Conservation (phyloP, 768 basidiomycete species). For the Boletus tomentosulus region DNA sequence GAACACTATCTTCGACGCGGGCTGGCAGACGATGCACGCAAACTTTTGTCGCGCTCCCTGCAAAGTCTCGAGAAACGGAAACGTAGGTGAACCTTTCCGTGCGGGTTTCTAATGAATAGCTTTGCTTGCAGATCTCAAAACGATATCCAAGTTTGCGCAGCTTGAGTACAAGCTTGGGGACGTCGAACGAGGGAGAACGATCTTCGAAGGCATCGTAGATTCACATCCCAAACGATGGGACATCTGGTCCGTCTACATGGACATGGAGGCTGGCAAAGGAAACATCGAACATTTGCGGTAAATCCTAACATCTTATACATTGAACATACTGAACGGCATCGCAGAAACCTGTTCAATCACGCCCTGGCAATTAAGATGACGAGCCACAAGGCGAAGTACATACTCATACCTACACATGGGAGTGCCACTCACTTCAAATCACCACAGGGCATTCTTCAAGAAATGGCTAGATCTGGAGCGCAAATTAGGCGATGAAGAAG, state of each 20-base stretch:
- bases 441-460: constrained; percentile 84
- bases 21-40: constrained; percentile 75
- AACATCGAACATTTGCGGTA: constrained; percentile 80
- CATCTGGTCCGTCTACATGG: constrained; percentile 94
- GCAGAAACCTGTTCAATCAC: constrained; percentile 82
- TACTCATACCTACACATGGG: constrained; percentile 9
- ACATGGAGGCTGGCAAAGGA: constrained; percentile 82
- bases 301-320: constrained; percentile 8
- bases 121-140: constrained; percentile 73
- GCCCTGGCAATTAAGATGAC: constrained; percentile 84
- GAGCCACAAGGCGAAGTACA: constrained; percentile 91
- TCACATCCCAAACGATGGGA: constrained; percentile 95
- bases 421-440: constrained; percentile 11
- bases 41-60: constrained; percentile 78
- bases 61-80: constrained; percentile 92
- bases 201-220: constrained; percentile 95
- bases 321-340: not conserved
- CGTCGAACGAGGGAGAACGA: constrained; percentile 88
- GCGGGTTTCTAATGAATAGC: constrained; percentile 1
- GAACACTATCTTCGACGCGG: constrained; percentile 77
- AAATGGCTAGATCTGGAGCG: constrained; percentile 92
- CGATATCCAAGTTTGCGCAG: constrained; percentile 91
- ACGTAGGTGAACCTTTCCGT: constrained; percentile 51
- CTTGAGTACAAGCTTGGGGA: constrained; percentile 95
- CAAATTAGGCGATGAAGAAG: constrained; percentile 82